These are phyloP conservation scores for Triglochin maritima DNA, from an alignment of 106 monocot species.

Conservation along the genomic window DNA sequence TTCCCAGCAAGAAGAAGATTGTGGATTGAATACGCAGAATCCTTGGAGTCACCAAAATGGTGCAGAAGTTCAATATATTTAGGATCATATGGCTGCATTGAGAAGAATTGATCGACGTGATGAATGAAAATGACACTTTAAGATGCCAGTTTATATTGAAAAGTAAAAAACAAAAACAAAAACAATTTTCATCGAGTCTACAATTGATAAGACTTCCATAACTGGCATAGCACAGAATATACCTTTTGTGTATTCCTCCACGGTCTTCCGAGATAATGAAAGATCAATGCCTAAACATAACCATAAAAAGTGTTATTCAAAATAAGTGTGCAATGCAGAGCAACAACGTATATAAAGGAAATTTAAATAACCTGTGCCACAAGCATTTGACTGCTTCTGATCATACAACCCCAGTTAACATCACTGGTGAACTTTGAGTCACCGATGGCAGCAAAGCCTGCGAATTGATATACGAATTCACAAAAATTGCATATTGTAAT, in stretches of 20 bases:
- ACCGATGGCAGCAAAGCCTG: slow-evolving; percentile 79
- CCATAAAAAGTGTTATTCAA: neutral
- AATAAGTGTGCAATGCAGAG: neutral
- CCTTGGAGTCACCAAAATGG: slow-evolving; percentile 73
- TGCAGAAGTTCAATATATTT: slow-evolving; percentile 62
- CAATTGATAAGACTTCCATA: neutral
- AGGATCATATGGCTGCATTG: slow-evolving; percentile 71
- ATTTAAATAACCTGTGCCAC: slow-evolving; percentile 61
- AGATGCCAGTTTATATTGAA: too few species aligned
- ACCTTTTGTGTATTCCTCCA: slow-evolving; percentile 82
- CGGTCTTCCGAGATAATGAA: slow-evolving; percentile 80
- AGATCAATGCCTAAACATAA: slow-evolving; percentile 55
- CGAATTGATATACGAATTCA: neutral
- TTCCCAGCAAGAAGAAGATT: slow-evolving; percentile 80
- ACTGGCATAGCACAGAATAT: slow-evolving; percentile 7
- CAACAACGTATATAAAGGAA: neutral
- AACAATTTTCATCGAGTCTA: too few species aligned
- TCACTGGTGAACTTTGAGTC: slow-evolving; percentile 75
- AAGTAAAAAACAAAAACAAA: too few species aligned
- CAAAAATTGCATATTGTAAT: too few species aligned
- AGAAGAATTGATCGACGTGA: neutral
- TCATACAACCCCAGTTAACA: slow-evolving; percentile 99
- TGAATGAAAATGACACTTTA: too few species aligned
- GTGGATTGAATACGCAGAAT: slow-evolving; percentile 64
- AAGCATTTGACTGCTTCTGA: slow-evolving; percentile 99